Conservation (phyloP, 2,329 filamentous ascomycete species). For the Escovopsis sp. region DNA sequence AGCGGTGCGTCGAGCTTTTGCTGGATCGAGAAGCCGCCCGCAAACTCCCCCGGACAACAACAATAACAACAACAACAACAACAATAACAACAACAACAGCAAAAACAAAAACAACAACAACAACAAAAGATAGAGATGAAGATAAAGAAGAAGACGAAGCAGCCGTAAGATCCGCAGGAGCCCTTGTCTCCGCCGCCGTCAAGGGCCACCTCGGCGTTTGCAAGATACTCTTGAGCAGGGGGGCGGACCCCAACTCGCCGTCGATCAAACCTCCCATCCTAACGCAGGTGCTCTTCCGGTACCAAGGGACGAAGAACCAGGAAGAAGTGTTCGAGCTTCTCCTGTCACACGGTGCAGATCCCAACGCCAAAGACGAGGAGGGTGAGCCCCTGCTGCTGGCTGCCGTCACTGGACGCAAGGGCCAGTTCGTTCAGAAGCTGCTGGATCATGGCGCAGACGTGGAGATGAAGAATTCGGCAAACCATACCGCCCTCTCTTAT, state of each 20-base stretch:
- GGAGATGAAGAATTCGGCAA: neutral
- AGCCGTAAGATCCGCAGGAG: neutral
- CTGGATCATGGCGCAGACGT: conserved; percentile 6
- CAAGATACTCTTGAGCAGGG: conserved; percentile 7
- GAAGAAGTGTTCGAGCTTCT: conserved; percentile 4
- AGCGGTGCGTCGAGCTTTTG: conserved; percentile 6
- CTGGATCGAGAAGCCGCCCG: conserved; percentile 4
- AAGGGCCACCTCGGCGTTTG: conserved; percentile 5
- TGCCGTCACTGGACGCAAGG: neutral
- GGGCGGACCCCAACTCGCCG: conserved; percentile 9
- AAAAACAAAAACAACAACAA: no score
- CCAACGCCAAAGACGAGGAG: conserved; percentile 2
- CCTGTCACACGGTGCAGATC: conserved; percentile 4
- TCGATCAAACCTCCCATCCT: conserved; percentile 5
- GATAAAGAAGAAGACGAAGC: no score
- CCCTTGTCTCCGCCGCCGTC: conserved; percentile 4
- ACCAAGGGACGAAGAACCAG: neutral
- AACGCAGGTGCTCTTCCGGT: conserved; percentile 1
- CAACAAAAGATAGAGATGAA: no score
- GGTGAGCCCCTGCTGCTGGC: conserved; percentile 2
- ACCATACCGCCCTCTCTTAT: conserved; percentile 1
- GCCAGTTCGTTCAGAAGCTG: neutral
- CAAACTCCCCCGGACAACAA: conserved; percentile 2
- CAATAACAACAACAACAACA: no score
- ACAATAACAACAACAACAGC: no score